These are phyloP conservation scores for Chalciporus piperatus DNA, from an alignment of 768 basidiomycete species.

Conservation along the genomic window DNA sequence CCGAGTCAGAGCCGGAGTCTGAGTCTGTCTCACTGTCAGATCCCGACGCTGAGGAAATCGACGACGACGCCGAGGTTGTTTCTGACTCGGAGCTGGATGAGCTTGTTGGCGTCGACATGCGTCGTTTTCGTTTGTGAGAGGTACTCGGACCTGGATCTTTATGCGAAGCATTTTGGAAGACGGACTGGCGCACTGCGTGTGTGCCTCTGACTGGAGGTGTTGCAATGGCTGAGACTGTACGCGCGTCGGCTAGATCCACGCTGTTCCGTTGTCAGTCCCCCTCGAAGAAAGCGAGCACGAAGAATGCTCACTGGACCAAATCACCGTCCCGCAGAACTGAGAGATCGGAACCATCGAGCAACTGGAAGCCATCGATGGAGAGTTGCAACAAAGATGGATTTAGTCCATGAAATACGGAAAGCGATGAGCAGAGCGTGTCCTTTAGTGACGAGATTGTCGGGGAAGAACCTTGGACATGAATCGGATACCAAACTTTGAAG, in stretches of 20 bases:
- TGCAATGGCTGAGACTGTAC: background rate
- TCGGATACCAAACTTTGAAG: constrained; percentile 50
- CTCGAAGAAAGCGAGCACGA: too few relatives aligned
- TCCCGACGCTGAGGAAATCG: constrained; percentile 10
- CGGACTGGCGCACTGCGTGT: background rate
- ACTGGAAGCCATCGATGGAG: constrained; percentile 28
- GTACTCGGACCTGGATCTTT: background rate
- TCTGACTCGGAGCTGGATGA: constrained; percentile 23
- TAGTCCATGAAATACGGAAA: constrained; percentile 8
- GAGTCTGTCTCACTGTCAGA: constrained; percentile 25
- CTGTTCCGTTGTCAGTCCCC: constrained; percentile 11
- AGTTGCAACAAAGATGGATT: constrained; percentile 11
- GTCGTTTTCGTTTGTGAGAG: constrained; percentile 28
- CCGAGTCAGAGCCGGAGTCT: constrained; percentile 23
- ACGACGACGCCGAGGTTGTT: constrained; percentile 14
- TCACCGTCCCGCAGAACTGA: constrained; percentile 27
- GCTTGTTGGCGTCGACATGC: constrained; percentile 7
- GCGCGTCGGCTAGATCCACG: constrained; percentile 10
- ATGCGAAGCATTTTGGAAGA: background rate
- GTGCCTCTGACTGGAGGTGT: background rate
- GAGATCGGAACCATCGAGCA: constrained; percentile 28
- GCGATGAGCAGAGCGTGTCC: constrained; percentile 11
- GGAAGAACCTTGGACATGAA: background rate
- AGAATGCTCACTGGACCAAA: constrained; percentile 20
- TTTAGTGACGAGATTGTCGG: constrained; percentile 20